Percentiles rank a stretch among this genome's conserved stretches.
Conservation (phyloP, 148 eudicot genomes). For the Spergularia bocconei region DNA sequence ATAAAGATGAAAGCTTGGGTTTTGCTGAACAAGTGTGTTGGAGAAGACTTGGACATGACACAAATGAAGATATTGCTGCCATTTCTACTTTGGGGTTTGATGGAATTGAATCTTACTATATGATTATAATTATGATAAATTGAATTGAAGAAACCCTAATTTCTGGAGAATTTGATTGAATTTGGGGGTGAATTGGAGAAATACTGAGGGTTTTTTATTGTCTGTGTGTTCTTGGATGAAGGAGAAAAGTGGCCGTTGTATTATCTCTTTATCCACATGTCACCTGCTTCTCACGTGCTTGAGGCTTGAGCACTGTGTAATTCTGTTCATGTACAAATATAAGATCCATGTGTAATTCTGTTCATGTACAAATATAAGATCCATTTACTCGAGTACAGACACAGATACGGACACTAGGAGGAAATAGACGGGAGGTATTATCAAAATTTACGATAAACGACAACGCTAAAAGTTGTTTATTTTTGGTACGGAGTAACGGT, state of each 20-base stretch:
- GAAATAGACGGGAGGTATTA: no score
- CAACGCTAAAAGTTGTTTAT: no score
- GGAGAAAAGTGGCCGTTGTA: background rate
- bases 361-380: no score
- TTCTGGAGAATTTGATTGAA: background rate
- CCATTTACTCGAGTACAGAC: no score
- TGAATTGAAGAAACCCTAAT: background rate
- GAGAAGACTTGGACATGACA: slow-evolving; percentile 10
- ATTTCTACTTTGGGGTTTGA: background rate
- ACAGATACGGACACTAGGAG: no score
- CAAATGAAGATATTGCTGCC: slow-evolving; percentile 23
- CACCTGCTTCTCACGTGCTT: slow-evolving; percentile 27
- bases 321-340: no score
- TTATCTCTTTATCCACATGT: slow-evolving; percentile 29
- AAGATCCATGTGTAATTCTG: no score
- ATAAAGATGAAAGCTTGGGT: slow-evolving; percentile 5
- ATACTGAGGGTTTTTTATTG: background rate
- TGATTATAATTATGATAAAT: background rate
- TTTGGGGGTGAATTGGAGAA: background rate
- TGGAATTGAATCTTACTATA: background rate
- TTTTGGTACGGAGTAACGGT: no score
- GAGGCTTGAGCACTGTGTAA: no score
- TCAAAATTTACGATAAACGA: no score
- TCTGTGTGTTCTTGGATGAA: background rate
- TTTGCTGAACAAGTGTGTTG: slow-evolving; percentile 19